Evolutionary conservation across 208 protist genomes (phyloP).

Genomic region (Wallacemonas rigidus): DNA sequence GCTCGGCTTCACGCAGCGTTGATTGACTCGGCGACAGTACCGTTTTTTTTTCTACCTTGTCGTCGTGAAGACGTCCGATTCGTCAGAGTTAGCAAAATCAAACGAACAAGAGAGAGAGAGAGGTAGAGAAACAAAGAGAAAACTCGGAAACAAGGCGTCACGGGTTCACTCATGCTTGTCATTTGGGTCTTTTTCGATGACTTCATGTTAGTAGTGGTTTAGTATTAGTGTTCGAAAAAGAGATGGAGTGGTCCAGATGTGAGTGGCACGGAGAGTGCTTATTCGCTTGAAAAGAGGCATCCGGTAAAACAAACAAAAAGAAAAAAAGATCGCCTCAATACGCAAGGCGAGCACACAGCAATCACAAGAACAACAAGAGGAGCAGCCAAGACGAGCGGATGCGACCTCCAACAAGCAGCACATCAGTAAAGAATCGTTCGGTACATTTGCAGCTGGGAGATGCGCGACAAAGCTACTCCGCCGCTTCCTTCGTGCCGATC

Average conservation of each 20-base stretch:
- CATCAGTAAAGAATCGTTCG: too few relatives aligned
- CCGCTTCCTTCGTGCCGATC: slow-evolving; percentile 31
- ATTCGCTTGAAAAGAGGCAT: not conserved
- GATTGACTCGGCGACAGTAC: too few relatives aligned
- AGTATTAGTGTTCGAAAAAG: not conserved
- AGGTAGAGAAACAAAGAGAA: too few relatives aligned
- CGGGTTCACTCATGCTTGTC: too few relatives aligned
- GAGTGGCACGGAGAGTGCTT: not conserved
- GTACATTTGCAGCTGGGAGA: too few relatives aligned
- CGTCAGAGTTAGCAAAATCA: too few relatives aligned
- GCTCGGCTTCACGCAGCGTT: too few relatives aligned
- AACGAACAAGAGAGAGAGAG: too few relatives aligned
- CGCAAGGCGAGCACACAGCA: slow-evolving; percentile 1
- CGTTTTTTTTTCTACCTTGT: too few relatives aligned
- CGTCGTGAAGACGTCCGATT: too few relatives aligned
- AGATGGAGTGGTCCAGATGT: not conserved
- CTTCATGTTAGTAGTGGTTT: not conserved
- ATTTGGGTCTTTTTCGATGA: not conserved
- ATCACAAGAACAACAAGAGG: slow-evolving; percentile 14
- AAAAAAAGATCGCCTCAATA: slow-evolving; percentile 1
- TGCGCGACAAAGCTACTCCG: slow-evolving; percentile 2
- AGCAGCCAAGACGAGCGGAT: not conserved
- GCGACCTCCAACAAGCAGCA: not conserved
- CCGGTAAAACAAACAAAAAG: not conserved
- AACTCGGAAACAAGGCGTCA: too few relatives aligned